These are phyloP conservation scores for Rhizopogon roseolus DNA, from an alignment of 768 basidiomycete genomes.

Conservation along the genomic window DNA sequence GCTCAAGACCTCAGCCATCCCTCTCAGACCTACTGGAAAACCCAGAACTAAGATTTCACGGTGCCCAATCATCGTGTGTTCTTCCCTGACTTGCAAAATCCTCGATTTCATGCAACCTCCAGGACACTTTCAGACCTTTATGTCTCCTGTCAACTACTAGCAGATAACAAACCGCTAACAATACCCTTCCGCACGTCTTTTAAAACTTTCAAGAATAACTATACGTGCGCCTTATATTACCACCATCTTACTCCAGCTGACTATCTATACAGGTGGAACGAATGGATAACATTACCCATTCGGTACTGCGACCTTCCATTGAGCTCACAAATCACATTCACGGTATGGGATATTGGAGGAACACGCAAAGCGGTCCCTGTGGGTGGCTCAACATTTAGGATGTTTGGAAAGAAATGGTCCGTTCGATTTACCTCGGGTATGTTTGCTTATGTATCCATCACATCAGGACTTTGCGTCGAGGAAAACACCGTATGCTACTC, in stretches of 20 bases:
- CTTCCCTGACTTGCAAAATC: constrained; percentile 10
- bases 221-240: constrained; percentile 47
- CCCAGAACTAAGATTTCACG: constrained; percentile 79
- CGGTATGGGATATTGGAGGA: constrained; percentile 92
- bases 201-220: constrained; percentile 84
- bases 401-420: constrained; percentile 94
- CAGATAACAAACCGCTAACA: constrained; percentile 90
- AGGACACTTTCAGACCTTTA: constrained; percentile 91
- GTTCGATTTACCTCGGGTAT: constrained; percentile 11
- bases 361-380: constrained; percentile 77
- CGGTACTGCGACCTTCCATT: constrained; percentile 91
- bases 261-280: constrained; percentile 72
- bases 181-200: constrained; percentile 89
- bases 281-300: constrained; percentile 89
- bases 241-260: not conserved
- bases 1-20: constrained; percentile 61
- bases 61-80: constrained; percentile 69
- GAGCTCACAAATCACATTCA: constrained; percentile 85
- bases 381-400: constrained; percentile 83
- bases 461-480: constrained; percentile 78
- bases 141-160: constrained; percentile 86
- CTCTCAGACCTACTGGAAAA: constrained; percentile 81
- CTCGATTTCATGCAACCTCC: constrained; percentile 23
- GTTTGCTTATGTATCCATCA: not conserved
- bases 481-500: constrained; percentile 83